A percentile compares a stretch with the other conserved stretches of the same genome.
phyloP scores from a whole-genome alignment of 2,329 filamentous ascomycete genomes.

The Verticillium nubilum region DNA sequence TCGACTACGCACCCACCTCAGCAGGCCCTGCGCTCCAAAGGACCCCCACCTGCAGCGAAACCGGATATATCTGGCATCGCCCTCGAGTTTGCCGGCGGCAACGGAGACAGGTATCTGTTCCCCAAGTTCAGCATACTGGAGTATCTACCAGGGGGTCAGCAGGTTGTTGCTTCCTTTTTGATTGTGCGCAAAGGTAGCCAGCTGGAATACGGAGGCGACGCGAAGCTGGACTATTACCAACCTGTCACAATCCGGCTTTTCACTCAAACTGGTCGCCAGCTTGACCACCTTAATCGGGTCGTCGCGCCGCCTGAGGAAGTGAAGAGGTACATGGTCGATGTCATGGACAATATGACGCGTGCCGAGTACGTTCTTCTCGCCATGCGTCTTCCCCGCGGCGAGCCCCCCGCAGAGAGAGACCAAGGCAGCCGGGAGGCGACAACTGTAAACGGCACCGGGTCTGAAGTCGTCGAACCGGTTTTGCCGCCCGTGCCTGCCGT shows the following conservation, averaged over 20 bases:
- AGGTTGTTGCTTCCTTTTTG: conserved; percentile 70
- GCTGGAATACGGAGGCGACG: conserved; percentile 60
- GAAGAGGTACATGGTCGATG: conserved; percentile 61
- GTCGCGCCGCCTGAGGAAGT: conserved; percentile 61
- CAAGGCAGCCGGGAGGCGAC: conserved; percentile 7
- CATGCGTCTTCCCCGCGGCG: conserved; percentile 55
- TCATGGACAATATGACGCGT: conserved; percentile 64
- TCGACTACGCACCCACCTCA: conserved; percentile 24
- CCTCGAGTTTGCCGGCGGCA: conserved; percentile 62
- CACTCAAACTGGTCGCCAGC: conserved; percentile 45
- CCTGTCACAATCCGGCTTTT: conserved; percentile 62
- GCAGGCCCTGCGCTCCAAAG: conserved; percentile 56
- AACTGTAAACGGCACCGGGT: background rate
- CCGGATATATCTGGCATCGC: conserved; percentile 62
- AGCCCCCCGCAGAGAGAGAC: conserved; percentile 26
- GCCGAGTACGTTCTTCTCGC: conserved; percentile 63
- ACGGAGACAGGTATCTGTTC: conserved; percentile 71
- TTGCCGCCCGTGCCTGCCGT: conserved; percentile 2
- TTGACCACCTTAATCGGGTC: conserved; percentile 56
- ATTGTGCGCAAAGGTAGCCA: conserved; percentile 67
- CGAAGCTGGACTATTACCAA: conserved; percentile 67
- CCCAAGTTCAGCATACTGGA: conserved; percentile 75
- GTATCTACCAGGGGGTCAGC: conserved; percentile 50
- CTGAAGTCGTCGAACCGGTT: background rate
- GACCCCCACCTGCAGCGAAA: conserved; percentile 45